phyloP scores from a whole-genome alignment of 768 basidiomycete species.

The Suillus cothurnatus region DNA sequence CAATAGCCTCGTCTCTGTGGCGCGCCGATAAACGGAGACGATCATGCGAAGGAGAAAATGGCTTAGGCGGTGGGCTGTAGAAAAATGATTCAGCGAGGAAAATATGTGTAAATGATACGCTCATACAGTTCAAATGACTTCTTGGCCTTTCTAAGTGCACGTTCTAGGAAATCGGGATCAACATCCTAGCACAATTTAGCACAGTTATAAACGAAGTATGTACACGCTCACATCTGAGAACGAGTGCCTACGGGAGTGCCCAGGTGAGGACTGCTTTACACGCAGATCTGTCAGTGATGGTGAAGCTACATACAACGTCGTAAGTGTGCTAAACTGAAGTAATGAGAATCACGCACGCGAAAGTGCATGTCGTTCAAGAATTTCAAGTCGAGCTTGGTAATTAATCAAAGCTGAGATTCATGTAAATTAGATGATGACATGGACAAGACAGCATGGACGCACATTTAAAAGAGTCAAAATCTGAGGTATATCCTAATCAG shows the following conservation, averaged over 20 bases:
- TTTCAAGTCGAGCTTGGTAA: slow-evolving; percentile 49
- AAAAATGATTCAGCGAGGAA: slow-evolving; percentile 7
- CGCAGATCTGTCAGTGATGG: slow-evolving; percentile 53
- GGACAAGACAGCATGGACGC: slow-evolving; percentile 14
- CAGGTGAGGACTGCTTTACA: slow-evolving; percentile 27
- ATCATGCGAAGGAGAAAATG: slow-evolving; percentile 60
- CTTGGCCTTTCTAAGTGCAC: slow-evolving; percentile 61
- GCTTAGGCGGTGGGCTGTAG: slow-evolving; percentile 50
- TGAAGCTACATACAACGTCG: slow-evolving; percentile 40
- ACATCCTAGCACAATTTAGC: slow-evolving; percentile 32
- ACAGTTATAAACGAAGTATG: background rate
- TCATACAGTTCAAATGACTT: slow-evolving; percentile 60
- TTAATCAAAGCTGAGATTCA: slow-evolving; percentile 45
- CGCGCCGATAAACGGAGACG: slow-evolving; percentile 52
- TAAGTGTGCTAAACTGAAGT: slow-evolving; percentile 11
- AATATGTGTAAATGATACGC: slow-evolving; percentile 1
- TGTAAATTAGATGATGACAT: slow-evolving; percentile 11
- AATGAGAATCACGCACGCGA: slow-evolving; percentile 39
- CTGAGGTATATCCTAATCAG: slow-evolving; percentile 52
- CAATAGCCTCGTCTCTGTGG: slow-evolving; percentile 62
- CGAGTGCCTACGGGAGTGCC: slow-evolving; percentile 42
- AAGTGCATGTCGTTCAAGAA: slow-evolving; percentile 37
- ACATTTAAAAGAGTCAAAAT: slow-evolving; percentile 61
- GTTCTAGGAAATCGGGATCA: slow-evolving; percentile 52
- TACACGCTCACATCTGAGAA: slow-evolving; percentile 39